A percentile compares a stretch with the other conserved stretches of the same genome.
Conservation (phyloP, 192 early-diverging fungal genomes). For the Piromyces sp. region DNA sequence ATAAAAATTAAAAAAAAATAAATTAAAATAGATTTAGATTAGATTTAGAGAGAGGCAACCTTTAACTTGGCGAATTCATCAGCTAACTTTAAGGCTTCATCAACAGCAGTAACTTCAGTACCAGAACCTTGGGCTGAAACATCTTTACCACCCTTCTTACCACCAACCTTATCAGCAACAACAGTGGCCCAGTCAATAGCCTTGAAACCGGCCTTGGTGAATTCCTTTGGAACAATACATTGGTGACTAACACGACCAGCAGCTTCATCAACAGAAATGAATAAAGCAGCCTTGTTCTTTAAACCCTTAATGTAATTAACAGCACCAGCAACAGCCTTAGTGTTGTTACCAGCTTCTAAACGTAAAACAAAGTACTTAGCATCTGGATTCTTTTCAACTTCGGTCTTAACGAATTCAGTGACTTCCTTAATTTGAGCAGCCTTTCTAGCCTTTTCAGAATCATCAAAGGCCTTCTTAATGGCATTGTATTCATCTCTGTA, state of each 20-base stretch:
- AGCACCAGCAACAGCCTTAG: conserved; percentile 66
- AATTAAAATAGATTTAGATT: too few species aligned
- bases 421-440: conserved; percentile 67
- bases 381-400: conserved; percentile 49
- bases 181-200: conserved; percentile 80
- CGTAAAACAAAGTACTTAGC: conserved; percentile 31
- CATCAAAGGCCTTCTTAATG: conserved; percentile 69
- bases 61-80: conserved; percentile 54
- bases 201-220: conserved; percentile 62
- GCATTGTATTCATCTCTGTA: conserved; percentile 51
- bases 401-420: conserved; percentile 53
- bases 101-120: conserved; percentile 34
- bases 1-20: too few species aligned
- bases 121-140: conserved; percentile 85
- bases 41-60: conserved; percentile 6
- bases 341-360: conserved; percentile 56
- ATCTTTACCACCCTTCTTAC: conserved; percentile 88
- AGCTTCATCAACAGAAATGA: conserved; percentile 54
- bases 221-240: conserved; percentile 62
- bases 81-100: conserved; percentile 59
- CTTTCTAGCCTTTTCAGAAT: conserved; percentile 78
- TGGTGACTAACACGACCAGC: conserved; percentile 56
- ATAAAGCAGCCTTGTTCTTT: conserved; percentile 68
- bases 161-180: conserved; percentile 66
- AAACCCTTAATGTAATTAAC: conserved; percentile 61